Base-by-base conservation (phyloP, 2,329 filamentous ascomycete species). In the Neofusicoccum ribis region DNA sequence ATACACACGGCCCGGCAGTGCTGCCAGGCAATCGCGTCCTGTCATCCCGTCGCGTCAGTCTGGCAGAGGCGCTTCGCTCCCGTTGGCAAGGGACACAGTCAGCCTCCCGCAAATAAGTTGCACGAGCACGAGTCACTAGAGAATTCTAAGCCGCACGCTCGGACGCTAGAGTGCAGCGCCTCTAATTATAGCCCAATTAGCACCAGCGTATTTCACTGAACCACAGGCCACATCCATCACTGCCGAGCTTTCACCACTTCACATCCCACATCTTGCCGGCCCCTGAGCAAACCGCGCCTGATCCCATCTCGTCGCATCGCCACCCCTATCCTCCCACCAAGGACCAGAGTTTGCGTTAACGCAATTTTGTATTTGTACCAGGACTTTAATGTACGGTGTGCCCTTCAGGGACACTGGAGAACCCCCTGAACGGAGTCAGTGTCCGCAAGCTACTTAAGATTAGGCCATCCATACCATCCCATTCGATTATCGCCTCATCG, bases 291-390 rank as follows among this genome's bases (percentile, higher is more conserved):
- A 34, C 9, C 15, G 11, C 23, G 14, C 8, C 23, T 5, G 27
- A 9, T 23, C 15, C 27, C 7, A 23, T 14, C 14, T 31, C 20
- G 44, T 36, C 52, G 17, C 2, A 15, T n/a, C 23, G 34, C 17
- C 15, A 17, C 43, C 43, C 43, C 56, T 47, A 31, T 47, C 27
- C 8, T 31, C 27, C 27, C 27, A 31, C 5, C 5, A 31, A 31
- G 27, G 27, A 17, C 43, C 27, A 20, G 9, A 41, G 36, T 20
- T 47, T 60, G 56, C 56, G 56, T 60, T 47, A 60, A 60, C 56
- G 56, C 31, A 23, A 11, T 23, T 47, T 46, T 60, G 27, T 47
- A 46, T 46, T 47, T 37, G 23, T 23, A n/a, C 12, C 14, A 60
- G 44, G 43, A 47, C 47, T 31, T 17, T 47, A 31, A 31, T 14